Evolutionary conservation across 139 green algal genomes (phyloP).

Genomic region (Deuterostichococcus epilithicus): DNA sequence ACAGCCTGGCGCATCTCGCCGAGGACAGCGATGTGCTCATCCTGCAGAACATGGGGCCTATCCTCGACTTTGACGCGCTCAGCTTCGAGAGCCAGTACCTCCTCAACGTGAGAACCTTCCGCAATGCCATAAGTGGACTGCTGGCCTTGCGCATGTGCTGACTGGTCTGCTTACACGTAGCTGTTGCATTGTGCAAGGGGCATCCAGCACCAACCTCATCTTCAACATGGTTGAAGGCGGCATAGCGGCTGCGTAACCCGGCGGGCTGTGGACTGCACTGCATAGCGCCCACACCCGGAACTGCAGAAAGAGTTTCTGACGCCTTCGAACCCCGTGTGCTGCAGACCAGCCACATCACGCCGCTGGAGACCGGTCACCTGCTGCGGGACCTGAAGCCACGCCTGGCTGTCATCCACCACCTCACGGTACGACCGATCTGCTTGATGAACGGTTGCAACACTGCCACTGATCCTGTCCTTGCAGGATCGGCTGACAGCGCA

Average conservation of each 20-base stretch:
- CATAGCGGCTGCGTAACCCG: too few relatives aligned
- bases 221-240: too few relatives aligned
- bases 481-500: too few relatives aligned
- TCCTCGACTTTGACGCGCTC: slow-evolving; percentile 25
- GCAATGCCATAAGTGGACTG: too few relatives aligned
- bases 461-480: too few relatives aligned
- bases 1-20: slow-evolving; percentile 24
- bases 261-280: too few relatives aligned
- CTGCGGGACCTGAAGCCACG: slow-evolving; percentile 15
- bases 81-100: slow-evolving; percentile 33
- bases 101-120: slow-evolving; percentile 24
- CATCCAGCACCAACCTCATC: too few relatives aligned
- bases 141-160: background rate
- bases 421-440: slow-evolving; percentile 22
- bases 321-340: too few relatives aligned
- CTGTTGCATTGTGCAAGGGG: too few relatives aligned
- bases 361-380: slow-evolving; percentile 29
- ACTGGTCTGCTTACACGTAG: background rate
- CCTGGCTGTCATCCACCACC: slow-evolving; percentile 34
- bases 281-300: too few relatives aligned
- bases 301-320: too few relatives aligned
- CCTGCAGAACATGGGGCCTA: slow-evolving; percentile 43
- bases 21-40: slow-evolving; percentile 32
- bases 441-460: too few relatives aligned
- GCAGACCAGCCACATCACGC: slow-evolving; percentile 47